Evolutionary conservation across 768 basidiomycete species (phyloP), one percentile per base, ranked within the genome.

Genomic region (Tulasnella sp.): DNA sequence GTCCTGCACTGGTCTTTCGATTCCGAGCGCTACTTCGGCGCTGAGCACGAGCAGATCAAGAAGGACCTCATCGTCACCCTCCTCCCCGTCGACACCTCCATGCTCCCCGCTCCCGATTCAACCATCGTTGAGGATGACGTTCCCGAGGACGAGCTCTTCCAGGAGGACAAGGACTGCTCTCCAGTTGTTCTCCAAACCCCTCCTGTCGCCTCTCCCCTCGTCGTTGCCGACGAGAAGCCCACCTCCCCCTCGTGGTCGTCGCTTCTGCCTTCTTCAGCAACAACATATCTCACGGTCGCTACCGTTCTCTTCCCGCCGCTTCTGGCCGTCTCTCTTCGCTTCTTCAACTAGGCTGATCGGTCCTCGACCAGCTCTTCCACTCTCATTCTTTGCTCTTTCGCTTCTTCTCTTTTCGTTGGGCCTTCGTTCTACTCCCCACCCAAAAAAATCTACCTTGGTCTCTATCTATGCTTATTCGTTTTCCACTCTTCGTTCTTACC

Each of bases 1-100:
- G 90, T 89, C 46, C 84, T 93, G 48, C 89, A 92, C 80, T 94
- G 93, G 93, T 91, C 91, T 83, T 93, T 92, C 85, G 88, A 89
- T 84, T 90, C 90, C 3, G 87, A 88, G 79, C 88, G 93, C 3
- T 94, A 94, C 83, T 93, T 93, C 82, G 93, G 91, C 24, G 85
- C 85, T 58, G 82, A 89, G 14, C 91, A 91, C 38, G 82, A 83
- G 27, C 86, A 88, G 48, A 87, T 93, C 75, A 92, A 91, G 86
- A 85, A 87, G 81, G 85, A 87, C 77, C 86, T 90, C 46, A 39
- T 89, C 80, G 87, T 93, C 76, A 86, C 87, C 79, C 87, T 92
- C 52, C 84, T 90, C 24, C 88, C 89, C 44, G 78, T 79, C 39
- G 78, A 79, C 44, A 74, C 56, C 18, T 79, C 78, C 44, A 79